Evolutionary conservation across 2,329 filamentous ascomycete genomes (phyloP).

Genomic region (Geosmithia flava): DNA sequence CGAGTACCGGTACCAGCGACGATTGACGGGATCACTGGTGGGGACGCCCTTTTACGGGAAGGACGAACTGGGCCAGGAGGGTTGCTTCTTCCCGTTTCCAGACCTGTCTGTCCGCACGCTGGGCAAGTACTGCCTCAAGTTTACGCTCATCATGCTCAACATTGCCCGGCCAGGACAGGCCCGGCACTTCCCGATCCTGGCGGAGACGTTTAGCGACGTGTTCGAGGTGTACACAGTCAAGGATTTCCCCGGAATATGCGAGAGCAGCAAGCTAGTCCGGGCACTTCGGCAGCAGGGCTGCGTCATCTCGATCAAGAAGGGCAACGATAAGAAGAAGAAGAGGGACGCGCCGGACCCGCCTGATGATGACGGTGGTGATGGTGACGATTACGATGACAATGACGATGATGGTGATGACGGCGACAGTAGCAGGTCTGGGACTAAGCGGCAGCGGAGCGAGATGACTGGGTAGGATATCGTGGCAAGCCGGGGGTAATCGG

Average conservation of each 20-base stretch:
- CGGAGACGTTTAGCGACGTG: constrained; percentile 48
- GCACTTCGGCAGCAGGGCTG: constrained; percentile 67
- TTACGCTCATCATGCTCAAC: constrained; percentile 62
- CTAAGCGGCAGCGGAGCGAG: background rate
- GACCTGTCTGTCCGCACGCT: constrained; percentile 71
- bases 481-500: too few species aligned
- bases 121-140: constrained; percentile 62
- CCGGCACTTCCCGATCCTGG: constrained; percentile 35
- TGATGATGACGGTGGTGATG: constrained; percentile 29
- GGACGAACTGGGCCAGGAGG: constrained; percentile 60
- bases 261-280: constrained; percentile 63
- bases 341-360: constrained; percentile 9
- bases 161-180: constrained; percentile 36
- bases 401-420: background rate
- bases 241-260: constrained; percentile 75
- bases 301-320: constrained; percentile 78
- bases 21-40: constrained; percentile 70
- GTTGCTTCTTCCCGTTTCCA: constrained; percentile 78
- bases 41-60: constrained; percentile 64
- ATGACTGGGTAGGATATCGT: background rate
- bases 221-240: constrained; percentile 77
- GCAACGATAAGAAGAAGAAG: constrained; percentile 51
- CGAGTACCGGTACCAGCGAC: constrained; percentile 58
- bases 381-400: constrained; percentile 20
- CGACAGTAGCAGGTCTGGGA: background rate